A percentile compares a stretch with the other conserved stretches of the same genome.
Evolutionary conservation across 495 filamentous ascomycete species (phyloP).

Genomic region (Friedmanniomyces simplex): DNA sequence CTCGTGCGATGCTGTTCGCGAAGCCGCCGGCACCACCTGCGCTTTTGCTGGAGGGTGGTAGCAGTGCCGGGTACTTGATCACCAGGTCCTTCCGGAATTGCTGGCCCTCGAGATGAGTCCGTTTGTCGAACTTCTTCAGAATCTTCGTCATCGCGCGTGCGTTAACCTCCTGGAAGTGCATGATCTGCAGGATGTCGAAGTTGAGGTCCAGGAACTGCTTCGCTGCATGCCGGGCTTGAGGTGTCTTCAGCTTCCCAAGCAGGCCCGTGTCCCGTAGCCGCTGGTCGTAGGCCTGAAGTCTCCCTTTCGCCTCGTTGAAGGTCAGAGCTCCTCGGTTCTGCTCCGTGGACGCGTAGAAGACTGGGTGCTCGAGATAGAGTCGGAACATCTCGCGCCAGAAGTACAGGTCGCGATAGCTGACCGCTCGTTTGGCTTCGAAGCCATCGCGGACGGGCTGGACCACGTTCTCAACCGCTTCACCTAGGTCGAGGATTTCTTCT

Average conservation of each 20-base stretch:
- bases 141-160: constrained; percentile 60
- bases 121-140: constrained; percentile 77
- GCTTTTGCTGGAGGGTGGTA: background rate
- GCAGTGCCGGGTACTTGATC: constrained; percentile 14
- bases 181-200: constrained; percentile 48
- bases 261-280: constrained; percentile 36
- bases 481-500: constrained; percentile 43
- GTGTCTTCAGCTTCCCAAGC: constrained; percentile 45
- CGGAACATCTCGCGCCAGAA: constrained; percentile 65
- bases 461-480: constrained; percentile 44
- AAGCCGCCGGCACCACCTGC: constrained; percentile 31
- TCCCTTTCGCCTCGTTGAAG: constrained; percentile 40
- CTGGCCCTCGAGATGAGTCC: constrained; percentile 49
- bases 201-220: constrained; percentile 55
- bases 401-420: constrained; percentile 43
- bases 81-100: constrained; percentile 10
- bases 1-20: constrained; percentile 49
- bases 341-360: constrained; percentile 64
- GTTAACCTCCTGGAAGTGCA: constrained; percentile 68
- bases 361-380: constrained; percentile 54
- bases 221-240: constrained; percentile 46
- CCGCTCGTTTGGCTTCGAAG: constrained; percentile 10
- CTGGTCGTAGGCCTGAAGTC: constrained; percentile 23
- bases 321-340: constrained; percentile 46
- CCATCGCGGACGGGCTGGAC: constrained; percentile 45